A percentile compares a stretch with the other conserved stretches of the same genome.
These are phyloP conservation scores for Blastocystis sp. DNA, from an alignment of 352 stramenopile species.

Conservation along the genomic window DNA sequence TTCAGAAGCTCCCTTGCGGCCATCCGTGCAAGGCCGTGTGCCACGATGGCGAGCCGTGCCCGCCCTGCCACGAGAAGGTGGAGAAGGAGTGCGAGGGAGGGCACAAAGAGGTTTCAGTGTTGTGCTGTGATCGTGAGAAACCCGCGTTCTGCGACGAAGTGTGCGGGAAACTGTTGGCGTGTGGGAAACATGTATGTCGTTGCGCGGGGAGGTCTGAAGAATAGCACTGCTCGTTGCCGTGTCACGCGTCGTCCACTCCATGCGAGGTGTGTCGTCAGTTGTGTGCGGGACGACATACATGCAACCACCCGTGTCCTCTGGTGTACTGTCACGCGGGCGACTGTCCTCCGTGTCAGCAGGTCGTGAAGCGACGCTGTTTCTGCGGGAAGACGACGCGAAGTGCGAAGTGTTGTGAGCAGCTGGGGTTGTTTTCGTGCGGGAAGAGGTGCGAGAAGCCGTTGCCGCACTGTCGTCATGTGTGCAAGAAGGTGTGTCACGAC, in stretches of 20 bases:
- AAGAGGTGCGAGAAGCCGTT: conserved; percentile 51
- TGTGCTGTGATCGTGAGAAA: conserved; percentile 27
- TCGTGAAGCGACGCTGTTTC: conserved; percentile 48
- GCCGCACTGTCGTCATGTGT: conserved; percentile 15
- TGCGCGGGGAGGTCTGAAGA: background rate
- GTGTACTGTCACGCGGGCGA: conserved; percentile 53
- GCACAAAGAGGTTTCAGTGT: background rate
- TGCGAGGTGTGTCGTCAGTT: conserved; percentile 29
- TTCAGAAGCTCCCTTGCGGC: conserved; percentile 23
- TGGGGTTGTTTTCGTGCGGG: conserved; percentile 31
- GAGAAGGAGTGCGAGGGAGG: conserved; percentile 42
- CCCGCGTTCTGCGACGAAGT: conserved; percentile 1
- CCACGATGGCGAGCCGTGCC: conserved; percentile 39
- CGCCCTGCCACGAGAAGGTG: conserved; percentile 18
- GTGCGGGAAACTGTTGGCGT: conserved; percentile 19
- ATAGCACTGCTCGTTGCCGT: conserved; percentile 39
- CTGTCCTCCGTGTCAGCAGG: conserved; percentile 33
- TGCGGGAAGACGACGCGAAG: conserved; percentile 52
- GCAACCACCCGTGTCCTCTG: conserved; percentile 23
- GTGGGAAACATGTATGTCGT: conserved; percentile 27
- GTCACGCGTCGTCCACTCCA: conserved; percentile 1
- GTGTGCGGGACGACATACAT: conserved; percentile 15
- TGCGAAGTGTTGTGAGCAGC: conserved; percentile 19
- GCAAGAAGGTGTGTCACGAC: conserved; percentile 22
- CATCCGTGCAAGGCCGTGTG: conserved; percentile 42